Percentiles rank a stretch among this genome's conserved stretches.
Evolutionary conservation across 2,329 filamentous ascomycete species (phyloP).

Genomic region (Didymosphaeria variabile): DNA sequence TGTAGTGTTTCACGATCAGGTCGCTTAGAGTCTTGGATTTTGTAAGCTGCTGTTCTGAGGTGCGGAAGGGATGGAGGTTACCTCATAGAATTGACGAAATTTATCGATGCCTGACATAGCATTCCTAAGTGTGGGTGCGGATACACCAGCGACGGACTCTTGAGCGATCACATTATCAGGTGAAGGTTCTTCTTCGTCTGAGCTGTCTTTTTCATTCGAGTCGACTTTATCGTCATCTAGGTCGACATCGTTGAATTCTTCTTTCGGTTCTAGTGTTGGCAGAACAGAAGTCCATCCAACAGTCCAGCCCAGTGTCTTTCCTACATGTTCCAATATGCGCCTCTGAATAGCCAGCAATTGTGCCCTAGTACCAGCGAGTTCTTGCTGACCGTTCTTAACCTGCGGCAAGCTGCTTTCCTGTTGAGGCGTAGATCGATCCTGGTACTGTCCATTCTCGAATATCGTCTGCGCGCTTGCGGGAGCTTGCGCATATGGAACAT

Average conservation of each 20-base stretch:
- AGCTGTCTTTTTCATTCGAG: slow-evolving; percentile 25
- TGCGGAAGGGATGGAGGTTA: slow-evolving; percentile 18
- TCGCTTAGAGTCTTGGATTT: slow-evolving; percentile 83
- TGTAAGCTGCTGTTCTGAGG: slow-evolving; percentile 37
- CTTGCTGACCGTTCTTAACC: slow-evolving; percentile 72
- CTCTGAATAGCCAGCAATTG: slow-evolving; percentile 83
- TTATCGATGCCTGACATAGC: slow-evolving; percentile 48
- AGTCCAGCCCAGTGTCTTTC: slow-evolving; percentile 76
- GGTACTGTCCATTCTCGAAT: slow-evolving; percentile 50
- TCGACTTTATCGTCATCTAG: slow-evolving; percentile 40
- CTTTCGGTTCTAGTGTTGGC: slow-evolving; percentile 31
- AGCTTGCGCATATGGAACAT: slow-evolving; percentile 44
- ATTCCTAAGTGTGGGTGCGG: slow-evolving; percentile 38
- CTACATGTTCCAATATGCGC: slow-evolving; percentile 78
- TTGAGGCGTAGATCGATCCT: slow-evolving; percentile 35
- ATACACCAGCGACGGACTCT: slow-evolving; percentile 39
- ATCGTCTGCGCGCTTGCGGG: slow-evolving; percentile 44
- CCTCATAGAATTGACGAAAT: slow-evolving; percentile 54
- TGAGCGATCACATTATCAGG: slow-evolving; percentile 16
- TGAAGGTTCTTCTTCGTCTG: slow-evolving; percentile 25
- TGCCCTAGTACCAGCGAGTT: slow-evolving; percentile 82
- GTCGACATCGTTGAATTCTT: slow-evolving; percentile 50
- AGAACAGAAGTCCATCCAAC: slow-evolving; percentile 71
- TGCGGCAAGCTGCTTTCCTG: slow-evolving; percentile 31
- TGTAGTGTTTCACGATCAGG: slow-evolving; percentile 82